Evolutionary conservation across 1,139 yeast species (phyloP), one percentile per base, ranked within the genome.

Genomic region (Diutina catenulata): DNA sequence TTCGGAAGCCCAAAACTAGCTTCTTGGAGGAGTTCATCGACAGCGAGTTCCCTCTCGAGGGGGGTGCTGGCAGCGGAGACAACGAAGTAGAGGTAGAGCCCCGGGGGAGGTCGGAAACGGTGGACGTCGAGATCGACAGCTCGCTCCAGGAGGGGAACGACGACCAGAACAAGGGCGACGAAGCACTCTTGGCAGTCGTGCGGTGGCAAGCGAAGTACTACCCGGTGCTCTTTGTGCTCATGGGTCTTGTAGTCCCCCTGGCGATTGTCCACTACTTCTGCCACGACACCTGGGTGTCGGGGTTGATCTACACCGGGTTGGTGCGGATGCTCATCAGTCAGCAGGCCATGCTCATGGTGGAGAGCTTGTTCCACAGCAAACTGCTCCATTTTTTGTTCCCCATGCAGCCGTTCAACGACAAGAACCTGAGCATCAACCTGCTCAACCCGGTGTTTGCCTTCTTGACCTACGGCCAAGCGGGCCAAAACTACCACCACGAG

Each of bases 401-500:
- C 1, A 50, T 62, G 3, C 80, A 76, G 47, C 81, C 83, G 1
- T 79, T 74, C 49, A 78, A 73, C 47, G 82, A 76, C 50, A 65
- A 68, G 21, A 76, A 74, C 47, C 70, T 82, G 2, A 62, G 71
- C n/a, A 56, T 56, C 18, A 57, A 67, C 43, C 64, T 71, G 42
- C 52, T 56, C 40, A 67, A 67, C 38, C 77, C 80, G n/a, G 39
- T 77, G 5, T 52, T 76, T 2, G 61, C 77, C 2, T 43, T 76
- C 3, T 48, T 79, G 8, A 74, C 84, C 0, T 74, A 74, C 50
- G 88, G 88, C 2, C 86, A 80, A 52, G 56, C 66, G 7, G 58
- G 68, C 47, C 82, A 78, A 45, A 79, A 78, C 50, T 80, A 74
- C 50, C 88, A 80, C 51, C 86, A 80, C 49, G 86, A 78, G 49